Evolutionary conservation across 2,329 filamentous ascomycete genomes (phyloP), one percentile per base, ranked within the genome.

Genomic region (Aspergillus novofumigatus): DNA sequence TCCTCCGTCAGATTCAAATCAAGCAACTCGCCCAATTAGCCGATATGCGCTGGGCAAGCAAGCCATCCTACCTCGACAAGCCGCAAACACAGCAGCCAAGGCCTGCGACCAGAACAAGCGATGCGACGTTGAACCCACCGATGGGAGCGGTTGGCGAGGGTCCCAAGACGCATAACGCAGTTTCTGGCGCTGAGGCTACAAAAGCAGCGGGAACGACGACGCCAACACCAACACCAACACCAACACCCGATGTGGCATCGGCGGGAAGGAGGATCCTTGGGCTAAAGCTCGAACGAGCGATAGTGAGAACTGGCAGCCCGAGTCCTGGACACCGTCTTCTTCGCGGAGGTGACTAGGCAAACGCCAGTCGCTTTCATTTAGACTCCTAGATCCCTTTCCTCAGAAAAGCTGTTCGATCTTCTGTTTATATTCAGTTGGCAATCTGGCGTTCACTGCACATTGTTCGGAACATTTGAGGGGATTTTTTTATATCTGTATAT

Each of bases 261-360:
- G 35, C 44, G 5, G 44, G 10, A 63, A 66, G 55, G 65, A 69
- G 25, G 67, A 87, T 67, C 86, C 86, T 2, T 89, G 86, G 86
- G 81, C 81, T 29, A 79, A 77, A 61, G 77, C 80, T 1, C 77
- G 71, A n/a, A 76, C 76, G n/a, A 80, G 55, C 2, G 83, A 85
- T 0, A 79, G 86, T 54, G 86, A 89, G 68, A 78, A 74, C n/a
- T 90, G 86, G 86, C 85, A 89, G 71, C 88, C 88, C 0, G 69
- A 83, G 50, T 75, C 84, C 3, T 90, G 87, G 87, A 75, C 70
- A 4, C 84, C 84, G 3, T 71, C 72, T 2, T 63, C 77, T n/a
- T 68, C 70, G 29, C 77, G 75, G 64, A 65, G 70, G 58, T 76
- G 67, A 71, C 49, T 17, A 17, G 32, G 32, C 32, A 35, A 17